Conservation (phyloP, 441 rosid genomes). For the Jatropha podagrica region DNA sequence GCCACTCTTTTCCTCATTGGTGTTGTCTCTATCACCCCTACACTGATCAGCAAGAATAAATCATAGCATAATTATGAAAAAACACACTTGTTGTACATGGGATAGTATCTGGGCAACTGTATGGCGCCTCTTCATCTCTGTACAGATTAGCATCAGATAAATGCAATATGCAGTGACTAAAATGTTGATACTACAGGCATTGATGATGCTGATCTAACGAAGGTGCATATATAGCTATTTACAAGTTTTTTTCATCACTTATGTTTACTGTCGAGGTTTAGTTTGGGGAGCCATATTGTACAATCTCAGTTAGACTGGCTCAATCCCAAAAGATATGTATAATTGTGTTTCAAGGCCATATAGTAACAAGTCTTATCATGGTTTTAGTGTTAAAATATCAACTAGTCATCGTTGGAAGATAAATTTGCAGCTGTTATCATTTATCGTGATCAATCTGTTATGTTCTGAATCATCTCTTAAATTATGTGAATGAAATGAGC, state of each 20-base stretch:
- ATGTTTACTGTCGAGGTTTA: neutral
- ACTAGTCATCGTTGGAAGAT: neutral
- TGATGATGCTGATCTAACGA: neutral
- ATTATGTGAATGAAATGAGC: too few relatives aligned
- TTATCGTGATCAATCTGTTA: neutral
- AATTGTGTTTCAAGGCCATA: neutral
- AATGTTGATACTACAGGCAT: constrained; percentile 5
- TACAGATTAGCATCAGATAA: constrained; percentile 35
- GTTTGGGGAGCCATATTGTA: neutral
- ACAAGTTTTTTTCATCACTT: neutral
- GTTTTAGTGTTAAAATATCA: neutral
- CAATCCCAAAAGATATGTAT: neutral
- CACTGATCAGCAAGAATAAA: constrained; percentile 56
- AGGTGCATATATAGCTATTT: neutral
- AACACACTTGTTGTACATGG: constrained; percentile 24
- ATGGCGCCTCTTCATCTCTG: constrained; percentile 19
- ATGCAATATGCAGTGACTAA: constrained; percentile 11
- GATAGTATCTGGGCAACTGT: neutral
- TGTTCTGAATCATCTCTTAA: neutral
- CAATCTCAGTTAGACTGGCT: neutral
- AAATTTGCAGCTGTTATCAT: neutral
- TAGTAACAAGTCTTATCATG: neutral
- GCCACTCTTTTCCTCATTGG: constrained; percentile 83
- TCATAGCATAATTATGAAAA: constrained; percentile 18
- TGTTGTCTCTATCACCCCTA: constrained; percentile 70